Evolutionary conservation across 768 basidiomycete genomes (phyloP).

Genomic region (Rhodosporidiobolus sp.): DNA sequence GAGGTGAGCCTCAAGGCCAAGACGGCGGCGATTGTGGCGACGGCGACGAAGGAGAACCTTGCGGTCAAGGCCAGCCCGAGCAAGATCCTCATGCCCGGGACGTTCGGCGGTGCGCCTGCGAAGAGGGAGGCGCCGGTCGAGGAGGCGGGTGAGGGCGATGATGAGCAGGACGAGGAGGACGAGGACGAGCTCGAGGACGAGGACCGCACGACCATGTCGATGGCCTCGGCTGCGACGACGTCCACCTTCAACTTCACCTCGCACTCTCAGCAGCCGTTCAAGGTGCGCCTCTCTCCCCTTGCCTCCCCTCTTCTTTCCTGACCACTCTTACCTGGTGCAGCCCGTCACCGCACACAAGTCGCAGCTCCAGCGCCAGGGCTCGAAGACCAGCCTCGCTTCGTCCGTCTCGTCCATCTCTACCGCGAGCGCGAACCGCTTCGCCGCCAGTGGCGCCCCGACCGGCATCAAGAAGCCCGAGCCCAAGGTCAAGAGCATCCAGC

Average conservation of each 20-base stretch:
- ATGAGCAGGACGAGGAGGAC: conserved; percentile 15
- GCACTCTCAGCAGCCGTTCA: conserved; percentile 22
- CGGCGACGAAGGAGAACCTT: conserved; percentile 22
- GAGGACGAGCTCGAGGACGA: conserved; percentile 18
- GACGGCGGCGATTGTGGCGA: conserved; percentile 6
- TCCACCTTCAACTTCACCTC: conserved; percentile 14
- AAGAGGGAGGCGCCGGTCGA: conserved; percentile 2
- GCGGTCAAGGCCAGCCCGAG: conserved; percentile 14
- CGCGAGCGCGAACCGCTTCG: conserved; percentile 52
- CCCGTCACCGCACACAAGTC: conserved; percentile 21
- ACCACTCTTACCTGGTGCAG: background rate
- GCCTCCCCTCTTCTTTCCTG: background rate
- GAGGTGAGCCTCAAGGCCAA: background rate
- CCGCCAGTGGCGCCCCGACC: conserved; percentile 63
- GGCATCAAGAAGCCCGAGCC: conserved; percentile 67
- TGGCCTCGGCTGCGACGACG: conserved; percentile 6
- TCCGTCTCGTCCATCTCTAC: conserved; percentile 60
- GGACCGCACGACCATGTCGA: conserved; percentile 21
- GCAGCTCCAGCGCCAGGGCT: conserved; percentile 2
- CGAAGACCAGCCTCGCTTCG: conserved; percentile 55
- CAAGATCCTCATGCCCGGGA: conserved; percentile 27
- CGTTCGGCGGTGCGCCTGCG: conserved; percentile 19
- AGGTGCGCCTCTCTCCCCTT: conserved; percentile 11
- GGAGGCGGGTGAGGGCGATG: conserved; percentile 13
- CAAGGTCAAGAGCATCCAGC: conserved; percentile 76